Evolutionary conservation across 306 rosid genomes (phyloP).

Genomic region (Acacia melanoxylon): DNA sequence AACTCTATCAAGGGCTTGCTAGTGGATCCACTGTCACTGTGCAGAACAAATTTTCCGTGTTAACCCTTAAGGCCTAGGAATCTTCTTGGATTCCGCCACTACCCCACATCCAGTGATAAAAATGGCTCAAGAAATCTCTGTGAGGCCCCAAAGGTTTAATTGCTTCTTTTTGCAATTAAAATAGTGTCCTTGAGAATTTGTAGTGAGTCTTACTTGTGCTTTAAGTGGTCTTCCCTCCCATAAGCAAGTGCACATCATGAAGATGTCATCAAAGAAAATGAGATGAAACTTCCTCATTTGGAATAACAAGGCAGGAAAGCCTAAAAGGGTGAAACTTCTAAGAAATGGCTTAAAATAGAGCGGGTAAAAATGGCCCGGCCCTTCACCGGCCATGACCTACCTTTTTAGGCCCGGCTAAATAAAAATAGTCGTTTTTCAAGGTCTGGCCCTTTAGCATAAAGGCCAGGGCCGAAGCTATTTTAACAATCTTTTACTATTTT

Average conservation of each 20-base stretch:
- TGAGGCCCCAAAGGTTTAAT: neutral
- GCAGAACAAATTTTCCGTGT: neutral
- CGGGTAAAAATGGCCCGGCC: no score
- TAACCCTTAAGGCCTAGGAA: neutral
- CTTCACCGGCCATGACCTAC: no score
- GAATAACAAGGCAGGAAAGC: no score
- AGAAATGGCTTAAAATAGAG: neutral
- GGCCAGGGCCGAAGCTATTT: no score
- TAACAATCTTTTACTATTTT: no score
- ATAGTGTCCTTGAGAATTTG: neutral
- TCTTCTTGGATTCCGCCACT: neutral
- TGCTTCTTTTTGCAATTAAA: neutral
- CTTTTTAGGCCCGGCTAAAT: no score
- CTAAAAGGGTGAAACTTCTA: neutral
- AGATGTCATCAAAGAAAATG: neutral
- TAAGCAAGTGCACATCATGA: neutral
- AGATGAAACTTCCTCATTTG: neutral
- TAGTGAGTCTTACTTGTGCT: neutral
- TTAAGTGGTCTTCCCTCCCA: no score
- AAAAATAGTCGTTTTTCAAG: no score
- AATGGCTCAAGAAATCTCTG: neutral
- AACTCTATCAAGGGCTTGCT: neutral
- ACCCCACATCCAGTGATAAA: neutral
- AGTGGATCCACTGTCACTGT: neutral
- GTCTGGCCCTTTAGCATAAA: no score